These are phyloP conservation scores for Penicillium roqueforti DNA, from an alignment of 495 filamentous ascomycete species.

Conservation along the genomic window DNA sequence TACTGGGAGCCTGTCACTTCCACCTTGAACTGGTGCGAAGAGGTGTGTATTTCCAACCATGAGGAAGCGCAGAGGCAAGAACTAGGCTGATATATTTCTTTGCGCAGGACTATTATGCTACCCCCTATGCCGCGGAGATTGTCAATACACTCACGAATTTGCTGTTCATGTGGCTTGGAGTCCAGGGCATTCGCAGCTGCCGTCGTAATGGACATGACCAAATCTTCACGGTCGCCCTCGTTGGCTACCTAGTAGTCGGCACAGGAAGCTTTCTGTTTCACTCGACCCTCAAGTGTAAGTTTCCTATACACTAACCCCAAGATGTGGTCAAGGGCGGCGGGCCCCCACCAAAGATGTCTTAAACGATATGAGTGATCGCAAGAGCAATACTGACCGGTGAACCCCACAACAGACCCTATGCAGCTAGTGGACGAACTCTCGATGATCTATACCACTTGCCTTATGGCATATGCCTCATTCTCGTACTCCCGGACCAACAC, in stretches of 20 bases:
- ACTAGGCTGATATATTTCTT: background rate
- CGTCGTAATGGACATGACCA: conserved; percentile 63
- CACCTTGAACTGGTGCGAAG: conserved; percentile 92
- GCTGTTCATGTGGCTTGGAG: conserved; percentile 68
- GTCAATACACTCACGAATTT: conserved; percentile 77
- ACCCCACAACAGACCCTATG: conserved; percentile 71
- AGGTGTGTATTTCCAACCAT: conserved; percentile 47
- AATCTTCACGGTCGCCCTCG: conserved; percentile 66
- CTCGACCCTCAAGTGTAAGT: conserved; percentile 72
- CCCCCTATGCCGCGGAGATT: conserved; percentile 58
- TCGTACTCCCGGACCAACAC: conserved; percentile 58
- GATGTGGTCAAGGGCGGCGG: background rate
- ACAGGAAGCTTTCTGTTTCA: conserved; percentile 80
- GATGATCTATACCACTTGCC: conserved; percentile 96
- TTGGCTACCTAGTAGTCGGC: conserved; percentile 77
- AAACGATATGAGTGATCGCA: background rate
- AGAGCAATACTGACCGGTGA: conserved; percentile 16
- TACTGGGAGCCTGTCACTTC: conserved; percentile 85
- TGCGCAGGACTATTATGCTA: conserved; percentile 57
- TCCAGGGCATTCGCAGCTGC: conserved; percentile 69
- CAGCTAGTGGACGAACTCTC: conserved; percentile 93
- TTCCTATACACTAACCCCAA: background rate
- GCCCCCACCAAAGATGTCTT: background rate
- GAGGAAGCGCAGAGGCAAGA: background rate
- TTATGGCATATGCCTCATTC: conserved; percentile 90